Base-by-base conservation (phyloP, 176 grass and related monocot species). In the Chrysopogon serrulatus region DNA sequence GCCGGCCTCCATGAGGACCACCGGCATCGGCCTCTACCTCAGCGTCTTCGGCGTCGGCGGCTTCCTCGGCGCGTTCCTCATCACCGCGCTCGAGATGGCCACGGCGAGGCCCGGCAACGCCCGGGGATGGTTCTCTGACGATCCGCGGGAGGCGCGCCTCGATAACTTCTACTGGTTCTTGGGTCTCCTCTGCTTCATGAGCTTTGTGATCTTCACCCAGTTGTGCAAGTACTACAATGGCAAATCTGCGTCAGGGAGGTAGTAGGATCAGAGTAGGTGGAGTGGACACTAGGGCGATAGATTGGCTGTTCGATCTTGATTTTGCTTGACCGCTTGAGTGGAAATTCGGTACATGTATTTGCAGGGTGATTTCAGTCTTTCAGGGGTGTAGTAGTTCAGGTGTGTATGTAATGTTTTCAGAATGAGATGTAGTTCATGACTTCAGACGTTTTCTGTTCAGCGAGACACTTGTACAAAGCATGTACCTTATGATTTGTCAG, bases 31-130 rank as follows among this genome's bases (percentile, higher is more conserved):
- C 11, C 92, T 98, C 64, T 91, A 98, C 82, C 79, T 90, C n/a
- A 98, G 92, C 31, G 95, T 98, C 18, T 95, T 87, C 76, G 96
- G 96, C 49, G 83, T 93, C 14, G 96, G 93, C 5, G 93, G 93
- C 78, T 93, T 92, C 86, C 82, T 98, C 16, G 90, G 91, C 16
- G 93, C 89, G 28, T 69, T 90, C 70, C 67, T 95, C n/a, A 95
- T 98, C 37, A 71, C 88, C 2, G 60, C 79, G 3, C 69, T 98
- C 13, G 89, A 98, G 84, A 51, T 85, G 70, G 56, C 73, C 26
- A 92, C 89, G 32, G 68, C 32, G 21, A 31, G 16, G 45, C 73
- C 24, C 24, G 69, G 85, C 28, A 73, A 82, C 15, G 24, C 14
- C 0, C 63, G 85, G 2, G 79, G 89, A 14, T 95, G 91, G 96